Conservation (phyloP, 2,329 filamentous ascomycete genomes). For the Apiospora aurea region DNA sequence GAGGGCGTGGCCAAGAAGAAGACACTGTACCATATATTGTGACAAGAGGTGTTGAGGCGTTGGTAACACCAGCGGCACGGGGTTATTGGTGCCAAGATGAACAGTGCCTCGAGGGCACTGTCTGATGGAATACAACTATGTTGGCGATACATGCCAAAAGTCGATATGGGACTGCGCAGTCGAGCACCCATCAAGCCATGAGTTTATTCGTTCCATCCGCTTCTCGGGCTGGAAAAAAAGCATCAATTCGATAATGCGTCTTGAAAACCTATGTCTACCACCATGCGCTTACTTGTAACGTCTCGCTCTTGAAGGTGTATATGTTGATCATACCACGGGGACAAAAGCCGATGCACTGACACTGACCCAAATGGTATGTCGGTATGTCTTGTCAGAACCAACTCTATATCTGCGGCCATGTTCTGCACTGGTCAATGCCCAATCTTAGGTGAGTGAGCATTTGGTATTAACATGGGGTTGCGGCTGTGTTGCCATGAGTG, state of each 20-base stretch:
- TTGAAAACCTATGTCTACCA: not conserved
- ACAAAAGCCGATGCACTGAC: no score
- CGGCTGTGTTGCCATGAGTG: not conserved
- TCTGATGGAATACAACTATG: constrained; percentile 7
- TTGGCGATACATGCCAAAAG: not conserved
- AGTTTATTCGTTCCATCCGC: not conserved
- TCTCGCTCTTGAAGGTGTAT: no score
- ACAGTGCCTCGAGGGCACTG: not conserved
- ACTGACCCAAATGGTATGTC: no score
- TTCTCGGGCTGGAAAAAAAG: constrained; percentile 1
- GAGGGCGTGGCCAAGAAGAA: not conserved
- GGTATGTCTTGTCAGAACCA: no score
- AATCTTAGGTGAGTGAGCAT: not conserved
- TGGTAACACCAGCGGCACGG: not conserved
- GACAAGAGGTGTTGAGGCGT: not conserved
- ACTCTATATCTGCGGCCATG: not conserved
- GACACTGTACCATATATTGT: constrained; percentile 15
- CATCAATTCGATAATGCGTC: not conserved
- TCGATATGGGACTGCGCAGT: not conserved
- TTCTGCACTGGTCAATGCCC: not conserved
- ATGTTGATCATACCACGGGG: no score
- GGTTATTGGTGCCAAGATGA: constrained; percentile 1
- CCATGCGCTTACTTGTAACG: not conserved
- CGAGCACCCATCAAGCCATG: not conserved
- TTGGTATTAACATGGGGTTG: not conserved